These are phyloP conservation scores for Coemansia sp. DNA, from an alignment of 192 early-diverging fungal genomes.

Conservation along the genomic window DNA sequence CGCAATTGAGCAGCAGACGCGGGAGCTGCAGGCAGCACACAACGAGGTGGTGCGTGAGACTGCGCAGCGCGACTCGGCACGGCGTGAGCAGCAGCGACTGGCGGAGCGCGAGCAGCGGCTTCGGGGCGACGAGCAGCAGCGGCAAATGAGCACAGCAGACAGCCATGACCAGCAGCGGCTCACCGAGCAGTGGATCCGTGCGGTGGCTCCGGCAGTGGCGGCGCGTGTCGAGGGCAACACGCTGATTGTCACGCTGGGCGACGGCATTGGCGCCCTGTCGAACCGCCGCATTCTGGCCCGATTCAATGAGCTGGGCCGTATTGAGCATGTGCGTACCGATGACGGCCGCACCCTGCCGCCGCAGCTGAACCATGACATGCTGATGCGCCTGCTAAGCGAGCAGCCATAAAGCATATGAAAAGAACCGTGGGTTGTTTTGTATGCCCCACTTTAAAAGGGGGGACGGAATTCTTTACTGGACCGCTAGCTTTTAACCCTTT, in stretches of 20 bases:
- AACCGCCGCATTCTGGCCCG: conserved; percentile 41
- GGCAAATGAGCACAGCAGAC: conserved; percentile 32
- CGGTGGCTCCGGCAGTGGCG: conserved; percentile 42
- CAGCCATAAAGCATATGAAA: not conserved
- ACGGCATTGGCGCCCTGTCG: conserved; percentile 45
- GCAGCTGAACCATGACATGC: conserved; percentile 30
- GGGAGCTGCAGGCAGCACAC: conserved; percentile 46
- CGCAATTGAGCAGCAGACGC: conserved; percentile 44
- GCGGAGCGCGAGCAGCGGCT: conserved; percentile 36
- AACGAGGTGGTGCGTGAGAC: conserved; percentile 50
- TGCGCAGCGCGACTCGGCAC: conserved; percentile 38
- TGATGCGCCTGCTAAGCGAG: conserved; percentile 44
- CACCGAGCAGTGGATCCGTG: conserved; percentile 41
- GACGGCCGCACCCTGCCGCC: conserved; percentile 44
- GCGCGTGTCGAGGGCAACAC: conserved; percentile 47
- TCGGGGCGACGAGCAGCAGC: conserved; percentile 48
- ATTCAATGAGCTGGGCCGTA: conserved; percentile 39
- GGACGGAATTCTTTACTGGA: not conserved
- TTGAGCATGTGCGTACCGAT: conserved; percentile 37
- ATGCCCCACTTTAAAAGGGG: not conserved
- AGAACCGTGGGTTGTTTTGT: not conserved
- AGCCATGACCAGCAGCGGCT: conserved; percentile 52
- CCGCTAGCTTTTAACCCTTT: not conserved
- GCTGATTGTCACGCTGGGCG: conserved; percentile 45
- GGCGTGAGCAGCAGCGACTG: conserved; percentile 37